Evolutionary conservation across 371 early-diverging fungal species (phyloP), one percentile per base, ranked within the genome.

Genomic region (Thermomucor indicae-seudaticae): DNA sequence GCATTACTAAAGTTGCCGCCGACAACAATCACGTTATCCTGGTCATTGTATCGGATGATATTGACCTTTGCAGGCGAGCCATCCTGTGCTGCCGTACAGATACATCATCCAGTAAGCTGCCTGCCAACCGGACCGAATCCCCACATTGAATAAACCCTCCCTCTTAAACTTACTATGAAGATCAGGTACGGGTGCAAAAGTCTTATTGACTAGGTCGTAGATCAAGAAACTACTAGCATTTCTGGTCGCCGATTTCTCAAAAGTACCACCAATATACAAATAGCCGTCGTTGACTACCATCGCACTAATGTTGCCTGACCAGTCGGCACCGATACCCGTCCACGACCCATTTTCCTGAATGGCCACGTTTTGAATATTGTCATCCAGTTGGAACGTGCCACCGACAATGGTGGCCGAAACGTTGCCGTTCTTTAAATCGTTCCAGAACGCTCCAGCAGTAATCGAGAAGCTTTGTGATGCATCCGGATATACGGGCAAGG

Each of bases 1-100:
- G 78, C 65, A 1, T 70, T 66, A 6, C 60, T 65, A 51, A 85
- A 85, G 23, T 67, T 67, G 7, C 85, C 85, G n/a, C 69, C 83
- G 4, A 85, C 52, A 22, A 79, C 37, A 6, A 83, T 57, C 14
- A 44, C 23, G 0, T 53, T 47, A 23, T 55, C 55, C 8, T 58
- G 47, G 3, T 64, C 59, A 6, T 57, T 57, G 27, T 55, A 51
- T 24, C 65, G 70, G 30, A 83, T 70, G 10, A 64, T 52, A 42
- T 78, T 73, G 24, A 85, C 70, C 7, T 28, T 51, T 0, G 70
- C 64, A 4, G 47, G 47, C 0, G 65, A 58, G 4, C 64, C 64
- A 45, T 70, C 67, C 1, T 39, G 44, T 7, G 60, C 60, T 60
- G 44, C 12, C 14, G 12, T 32, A 32, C 32, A 32, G 7, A 32